These are phyloP conservation scores for Cytospora paraplurivora DNA, from an alignment of 2,329 filamentous ascomycete species.

Conservation along the genomic window DNA sequence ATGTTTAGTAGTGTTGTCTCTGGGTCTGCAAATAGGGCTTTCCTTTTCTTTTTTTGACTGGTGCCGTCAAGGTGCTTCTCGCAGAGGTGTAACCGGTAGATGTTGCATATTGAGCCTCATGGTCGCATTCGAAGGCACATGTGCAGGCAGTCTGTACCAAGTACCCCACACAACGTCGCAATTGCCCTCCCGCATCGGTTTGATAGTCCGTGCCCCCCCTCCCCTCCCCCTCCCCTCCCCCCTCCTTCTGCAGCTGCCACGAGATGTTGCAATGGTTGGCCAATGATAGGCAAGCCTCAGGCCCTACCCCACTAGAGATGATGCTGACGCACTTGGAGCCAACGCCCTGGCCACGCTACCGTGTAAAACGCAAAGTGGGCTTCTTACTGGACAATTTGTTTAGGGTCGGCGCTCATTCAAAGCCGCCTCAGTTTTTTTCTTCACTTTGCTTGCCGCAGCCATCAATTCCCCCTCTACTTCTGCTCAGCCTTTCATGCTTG, in stretches of 20 bases:
- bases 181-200: neutral
- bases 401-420: neutral
- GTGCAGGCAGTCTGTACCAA: neutral
- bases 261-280: conserved; percentile 17
- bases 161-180: neutral
- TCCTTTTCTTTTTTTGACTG: neutral
- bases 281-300: conserved; percentile 10
- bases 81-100: neutral
- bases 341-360: neutral
- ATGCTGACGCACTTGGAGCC: conserved; percentile 5
- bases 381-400: neutral
- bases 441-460: neutral
- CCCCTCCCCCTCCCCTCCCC: neutral
- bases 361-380: neutral
- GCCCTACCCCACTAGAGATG: conserved; percentile 11
- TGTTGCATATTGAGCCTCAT: neutral
- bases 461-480: conserved; percentile 6
- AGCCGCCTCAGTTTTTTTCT: neutral
- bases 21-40: neutral
- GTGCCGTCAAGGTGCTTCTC: neutral
- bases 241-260: neutral
- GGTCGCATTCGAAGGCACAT: neutral
- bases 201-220: neutral
- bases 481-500: conserved; percentile 4
- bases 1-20: neutral